Conservation (phyloP, 1,139 yeast species). For the Yarrowia galli region DNA sequence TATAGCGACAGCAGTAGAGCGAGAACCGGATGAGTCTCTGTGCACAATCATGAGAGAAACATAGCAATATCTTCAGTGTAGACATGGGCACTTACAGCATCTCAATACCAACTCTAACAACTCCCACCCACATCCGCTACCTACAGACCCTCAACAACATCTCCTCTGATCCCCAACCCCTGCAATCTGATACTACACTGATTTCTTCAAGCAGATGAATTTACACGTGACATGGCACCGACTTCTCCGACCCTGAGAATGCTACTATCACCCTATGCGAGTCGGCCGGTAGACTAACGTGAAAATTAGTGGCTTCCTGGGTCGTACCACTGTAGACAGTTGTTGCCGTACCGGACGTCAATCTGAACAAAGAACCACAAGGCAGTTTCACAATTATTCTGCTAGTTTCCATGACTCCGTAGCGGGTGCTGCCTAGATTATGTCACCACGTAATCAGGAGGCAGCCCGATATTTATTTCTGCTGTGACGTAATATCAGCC, state of each 20-base stretch:
- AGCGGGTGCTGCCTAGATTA: no score
- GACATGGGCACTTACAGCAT: no score
- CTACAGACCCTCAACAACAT: no score
- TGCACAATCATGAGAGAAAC: no score
- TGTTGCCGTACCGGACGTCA: not conserved
- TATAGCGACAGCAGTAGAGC: no score
- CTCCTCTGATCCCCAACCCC: not conserved
- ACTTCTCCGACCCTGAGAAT: constrained; percentile 15
- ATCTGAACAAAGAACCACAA: not conserved
- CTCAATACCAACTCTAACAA: no score
- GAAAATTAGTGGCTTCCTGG: not conserved
- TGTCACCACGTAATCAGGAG: no score
- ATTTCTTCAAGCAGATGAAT: not conserved
- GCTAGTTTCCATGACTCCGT: not conserved
- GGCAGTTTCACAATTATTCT: not conserved
- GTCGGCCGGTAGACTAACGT: constrained; percentile 12
- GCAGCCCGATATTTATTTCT: no score
- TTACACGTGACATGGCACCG: constrained; percentile 6
- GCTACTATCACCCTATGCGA: constrained; percentile 5
- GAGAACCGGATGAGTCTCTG: no score
- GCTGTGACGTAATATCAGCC: no score
- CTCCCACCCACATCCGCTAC: no score
- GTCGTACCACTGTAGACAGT: constrained; percentile 1
- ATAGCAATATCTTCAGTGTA: no score
- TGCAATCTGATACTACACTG: not conserved